Base-by-base conservation (phyloP, 768 basidiomycete genomes). In the Lactarius akahatsu region DNA sequence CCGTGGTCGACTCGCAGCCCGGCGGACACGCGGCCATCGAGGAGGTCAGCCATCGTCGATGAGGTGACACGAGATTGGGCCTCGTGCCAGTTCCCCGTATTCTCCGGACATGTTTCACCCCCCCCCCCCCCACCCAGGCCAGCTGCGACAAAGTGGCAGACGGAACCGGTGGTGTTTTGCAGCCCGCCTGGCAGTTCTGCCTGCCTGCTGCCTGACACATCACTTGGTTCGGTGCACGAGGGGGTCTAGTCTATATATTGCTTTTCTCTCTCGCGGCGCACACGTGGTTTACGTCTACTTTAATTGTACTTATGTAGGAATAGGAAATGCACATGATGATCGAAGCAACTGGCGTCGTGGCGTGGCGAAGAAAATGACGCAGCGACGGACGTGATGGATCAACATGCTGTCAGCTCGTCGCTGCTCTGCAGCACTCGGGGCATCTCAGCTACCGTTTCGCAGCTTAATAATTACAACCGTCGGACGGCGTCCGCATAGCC, bases 1-100 rank as follows among this genome's bases (percentile, higher is more conserved):
- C 54, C 3, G 36, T 16, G 38, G 32, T 30, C 5, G 66, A 55
- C 10, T 34, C 23, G n/a, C 60, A 60, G 30, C 59, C 40, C 15
- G 63, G 41, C 28, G 62, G 60, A 16, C 58, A 60, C 38, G 63
- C 58, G 59, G n/a, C 36, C 63, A 65, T 61, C 45, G 59, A 68
- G 67, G 43, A 64, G 15, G 57, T 30, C 38, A 23, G 30, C 47
- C 15, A 45, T 18, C 58, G 50, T 40, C 16, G 32, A 43, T 57
- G 59, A 57, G 16, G 23, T 7, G 36, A 26, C 11, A 6, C 38
- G n/a, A 28, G 36, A 36, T 36, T 11, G 11, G 28, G 28, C 55
- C 32, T 34, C 55, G 18, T 34, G 32, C 5, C 30, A n/a, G 20
- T n/a, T 3, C 47, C n/a, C 47, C 47, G 36, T 38, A n/a, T 26